Evolutionary conservation across 2,329 filamentous ascomycete species (phyloP).

Genomic region (Pseudonectria foliicola): DNA sequence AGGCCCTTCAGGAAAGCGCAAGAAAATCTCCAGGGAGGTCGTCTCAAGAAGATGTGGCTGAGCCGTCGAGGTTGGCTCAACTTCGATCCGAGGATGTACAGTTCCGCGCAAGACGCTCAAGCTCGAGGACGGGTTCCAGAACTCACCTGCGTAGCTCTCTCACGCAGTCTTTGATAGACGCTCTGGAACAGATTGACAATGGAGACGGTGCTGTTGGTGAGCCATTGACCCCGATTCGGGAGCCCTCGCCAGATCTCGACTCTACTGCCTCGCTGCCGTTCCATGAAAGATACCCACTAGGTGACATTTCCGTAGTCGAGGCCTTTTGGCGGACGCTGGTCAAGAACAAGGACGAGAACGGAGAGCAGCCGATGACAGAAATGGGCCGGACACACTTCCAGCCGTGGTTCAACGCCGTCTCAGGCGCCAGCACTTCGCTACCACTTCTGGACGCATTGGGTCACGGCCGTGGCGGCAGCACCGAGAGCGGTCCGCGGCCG

Average conservation of each 20-base stretch:
- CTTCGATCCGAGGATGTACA: too few relatives aligned
- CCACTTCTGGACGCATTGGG: constrained; percentile 4
- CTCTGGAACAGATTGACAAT: constrained; percentile 5
- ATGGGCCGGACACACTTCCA: constrained; percentile 2
- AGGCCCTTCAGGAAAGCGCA: neutral
- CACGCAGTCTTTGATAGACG: constrained; percentile 3
- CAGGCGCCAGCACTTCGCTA: neutral
- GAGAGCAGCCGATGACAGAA: neutral
- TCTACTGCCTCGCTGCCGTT: constrained; percentile 1
- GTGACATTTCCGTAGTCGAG: constrained; percentile 3
- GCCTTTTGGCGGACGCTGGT: constrained; percentile 8
- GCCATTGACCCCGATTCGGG: too few relatives aligned
- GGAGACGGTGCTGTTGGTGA: neutral
- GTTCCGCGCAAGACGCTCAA: neutral
- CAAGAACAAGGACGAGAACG: constrained; percentile 5
- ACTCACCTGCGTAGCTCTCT: constrained; percentile 5
- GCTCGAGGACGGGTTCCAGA: neutral
- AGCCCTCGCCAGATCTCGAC: too few relatives aligned
- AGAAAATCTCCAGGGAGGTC: neutral
- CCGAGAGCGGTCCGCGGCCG: neutral
- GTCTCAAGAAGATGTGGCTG: too few relatives aligned
- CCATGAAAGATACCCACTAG: constrained; percentile 1
- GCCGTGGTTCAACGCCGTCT: constrained; percentile 6
- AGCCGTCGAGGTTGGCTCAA: too few relatives aligned
- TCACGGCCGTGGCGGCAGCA: constrained; percentile 1